phyloP scores from a whole-genome alignment of 768 basidiomycete species.

The Pluteus cervinus region DNA sequence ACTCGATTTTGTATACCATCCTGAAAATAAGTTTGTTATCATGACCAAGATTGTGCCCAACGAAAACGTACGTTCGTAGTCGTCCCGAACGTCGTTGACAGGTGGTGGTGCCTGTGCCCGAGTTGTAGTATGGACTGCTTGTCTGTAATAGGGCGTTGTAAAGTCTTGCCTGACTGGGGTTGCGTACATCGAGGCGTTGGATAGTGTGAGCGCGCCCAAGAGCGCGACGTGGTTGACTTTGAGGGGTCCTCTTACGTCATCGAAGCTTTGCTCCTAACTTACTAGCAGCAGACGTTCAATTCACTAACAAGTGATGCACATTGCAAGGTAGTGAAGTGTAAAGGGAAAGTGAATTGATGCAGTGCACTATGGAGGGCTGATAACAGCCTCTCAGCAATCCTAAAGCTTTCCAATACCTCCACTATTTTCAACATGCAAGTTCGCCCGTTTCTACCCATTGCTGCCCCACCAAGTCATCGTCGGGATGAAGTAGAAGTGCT shows the following conservation, averaged over 20 bases:
- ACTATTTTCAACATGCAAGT: slow-evolving; percentile 4
- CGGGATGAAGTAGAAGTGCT: slow-evolving; percentile 29
- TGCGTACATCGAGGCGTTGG: slow-evolving; percentile 7
- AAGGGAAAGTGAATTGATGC: too few relatives aligned
- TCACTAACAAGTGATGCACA: too few relatives aligned
- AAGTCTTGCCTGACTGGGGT: too few relatives aligned
- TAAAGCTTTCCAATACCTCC: background rate
- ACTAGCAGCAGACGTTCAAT: background rate
- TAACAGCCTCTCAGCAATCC: too few relatives aligned
- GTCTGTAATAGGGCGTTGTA: slow-evolving; percentile 24
- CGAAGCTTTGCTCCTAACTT: slow-evolving; percentile 1
- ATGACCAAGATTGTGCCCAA: slow-evolving; percentile 1
- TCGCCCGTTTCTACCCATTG: slow-evolving; percentile 19
- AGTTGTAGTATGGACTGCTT: slow-evolving; percentile 18
- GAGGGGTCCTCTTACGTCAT: too few relatives aligned
- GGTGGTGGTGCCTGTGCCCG: slow-evolving; percentile 14
- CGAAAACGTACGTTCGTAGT: slow-evolving; percentile 61
- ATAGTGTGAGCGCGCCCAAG: background rate
- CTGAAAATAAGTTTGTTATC: slow-evolving; percentile 27
- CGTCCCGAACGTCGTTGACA: slow-evolving; percentile 53
- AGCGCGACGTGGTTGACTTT: background rate
- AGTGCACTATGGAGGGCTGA: too few relatives aligned
- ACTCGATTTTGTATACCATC: slow-evolving; percentile 82
- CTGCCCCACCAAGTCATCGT: slow-evolving; percentile 30
- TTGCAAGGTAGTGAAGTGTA: too few relatives aligned